A percentile compares a stretch with the other conserved stretches of the same genome.
Evolutionary conservation across 1,284 basidiomycete species (phyloP).

Genomic region (Agaricales sp.): DNA sequence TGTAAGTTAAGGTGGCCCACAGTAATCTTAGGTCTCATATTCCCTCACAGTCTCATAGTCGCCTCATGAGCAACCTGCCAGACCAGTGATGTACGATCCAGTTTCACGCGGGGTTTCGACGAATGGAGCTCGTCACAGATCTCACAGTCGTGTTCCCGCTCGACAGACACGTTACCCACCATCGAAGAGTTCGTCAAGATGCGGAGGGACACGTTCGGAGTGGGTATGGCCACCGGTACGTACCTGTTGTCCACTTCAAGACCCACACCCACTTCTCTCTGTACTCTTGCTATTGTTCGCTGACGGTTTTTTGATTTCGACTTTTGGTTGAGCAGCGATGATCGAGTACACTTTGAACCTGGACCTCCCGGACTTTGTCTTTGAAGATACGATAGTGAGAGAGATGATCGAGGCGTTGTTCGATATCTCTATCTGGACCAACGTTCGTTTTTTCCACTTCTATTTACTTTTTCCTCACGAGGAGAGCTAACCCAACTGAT

Average conservation of each 20-base stretch:
- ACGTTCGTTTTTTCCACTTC: too few species aligned
- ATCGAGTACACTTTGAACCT: neutral
- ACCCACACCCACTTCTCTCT: too few species aligned
- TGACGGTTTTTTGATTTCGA: neutral
- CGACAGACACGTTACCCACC: neutral
- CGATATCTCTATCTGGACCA: neutral
- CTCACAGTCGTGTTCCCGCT: neutral
- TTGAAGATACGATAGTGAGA: neutral
- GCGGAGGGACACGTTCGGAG: neutral
- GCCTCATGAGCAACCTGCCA: too few species aligned
- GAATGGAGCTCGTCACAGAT: conserved; percentile 1
- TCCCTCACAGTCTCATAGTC: too few species aligned
- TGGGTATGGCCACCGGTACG: neutral
- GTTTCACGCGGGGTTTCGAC: neutral
- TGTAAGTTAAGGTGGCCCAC: too few species aligned
- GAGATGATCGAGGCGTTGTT: neutral
- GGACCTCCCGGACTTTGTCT: neutral
- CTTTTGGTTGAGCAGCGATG: neutral
- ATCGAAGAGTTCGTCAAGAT: neutral
- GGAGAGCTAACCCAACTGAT: too few species aligned
- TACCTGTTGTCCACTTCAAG: too few species aligned
- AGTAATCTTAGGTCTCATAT: too few species aligned
- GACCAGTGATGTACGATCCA: too few species aligned
- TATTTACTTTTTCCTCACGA: too few species aligned
- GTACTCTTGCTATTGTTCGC: neutral